Evolutionary conservation across 331 rosid genomes (phyloP).

Genomic region (Erythrophleum ivorense): DNA sequence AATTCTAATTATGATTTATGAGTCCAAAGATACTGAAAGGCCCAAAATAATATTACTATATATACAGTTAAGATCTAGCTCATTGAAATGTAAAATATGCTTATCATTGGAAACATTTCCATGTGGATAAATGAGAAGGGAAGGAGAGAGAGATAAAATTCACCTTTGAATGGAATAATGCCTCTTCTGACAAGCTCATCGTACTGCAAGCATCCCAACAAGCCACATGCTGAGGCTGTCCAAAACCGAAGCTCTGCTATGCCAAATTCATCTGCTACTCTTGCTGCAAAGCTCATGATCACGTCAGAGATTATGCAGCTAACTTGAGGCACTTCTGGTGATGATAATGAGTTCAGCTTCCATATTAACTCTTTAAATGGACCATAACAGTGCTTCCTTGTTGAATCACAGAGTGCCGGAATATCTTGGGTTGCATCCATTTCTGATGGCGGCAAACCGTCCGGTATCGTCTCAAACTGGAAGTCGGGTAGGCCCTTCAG

Average conservation of each 20-base stretch:
- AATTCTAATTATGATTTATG: no score
- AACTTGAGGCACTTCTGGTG: constrained; percentile 37
- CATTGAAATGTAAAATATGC: no score
- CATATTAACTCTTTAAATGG: constrained; percentile 57
- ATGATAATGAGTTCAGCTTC: constrained; percentile 36
- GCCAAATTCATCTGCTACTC: constrained; percentile 57
- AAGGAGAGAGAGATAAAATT: not conserved
- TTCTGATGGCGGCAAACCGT: constrained; percentile 52
- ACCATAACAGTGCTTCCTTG: constrained; percentile 40
- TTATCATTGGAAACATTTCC: no score
- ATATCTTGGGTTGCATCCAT: constrained; percentile 54
- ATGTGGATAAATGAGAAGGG: no score
- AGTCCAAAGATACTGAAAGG: no score
- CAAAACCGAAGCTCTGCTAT: constrained; percentile 51
- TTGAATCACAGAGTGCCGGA: constrained; percentile 42
- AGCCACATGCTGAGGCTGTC: constrained; percentile 66
- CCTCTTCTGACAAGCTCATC: constrained; percentile 46
- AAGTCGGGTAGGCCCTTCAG: not conserved
- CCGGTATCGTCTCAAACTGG: constrained; percentile 50
- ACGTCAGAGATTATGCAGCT: constrained; percentile 55
- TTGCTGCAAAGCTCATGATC: constrained; percentile 44
- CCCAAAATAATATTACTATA: no score
- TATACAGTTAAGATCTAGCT: no score
- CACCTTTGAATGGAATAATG: constrained; percentile 65
- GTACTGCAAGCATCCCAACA: constrained; percentile 52